Base-by-base conservation (phyloP, 2,329 filamentous ascomycete genomes). In the Colletotrichum magnum region DNA sequence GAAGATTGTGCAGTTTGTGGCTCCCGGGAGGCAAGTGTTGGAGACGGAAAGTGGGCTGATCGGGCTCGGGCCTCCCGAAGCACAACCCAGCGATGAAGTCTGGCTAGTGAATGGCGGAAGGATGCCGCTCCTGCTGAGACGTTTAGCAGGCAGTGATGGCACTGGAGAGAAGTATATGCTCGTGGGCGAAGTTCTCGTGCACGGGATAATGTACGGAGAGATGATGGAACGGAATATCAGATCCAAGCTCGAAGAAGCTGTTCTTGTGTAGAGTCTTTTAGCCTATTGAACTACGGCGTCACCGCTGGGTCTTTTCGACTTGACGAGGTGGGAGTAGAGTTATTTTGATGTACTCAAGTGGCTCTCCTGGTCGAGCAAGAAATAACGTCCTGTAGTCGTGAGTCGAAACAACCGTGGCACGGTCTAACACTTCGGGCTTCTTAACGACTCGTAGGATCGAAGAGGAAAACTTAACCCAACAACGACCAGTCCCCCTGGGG, bases 171-270 rank as follows among this genome's bases (percentile, higher is more conserved):
- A 18, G 2, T 39, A 67, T 13, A 5, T 18, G 6, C 16, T 69
- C n/a, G 48, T 52, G 5, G 50, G 56, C 3, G 67, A 67, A 63
- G 43, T 26, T 5, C 61, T 61, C 6, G 4, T 69, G 7, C 66
- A 69, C 9, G 66, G 62, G 3, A 16, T 61, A 32, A 69, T 69
- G 67, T 47, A 67, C 7, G 56, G 56, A 10, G 62, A 67, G 18
- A 50, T 48, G 28, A 41, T 58, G 18, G 15, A 7, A 5, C 13
- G 50, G 4, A 12, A 41, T 15, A 10, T 64, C 1, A n/a, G 12
- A n/a, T 41, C 10, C 7, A 47, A 24, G 39, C 24, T 62, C 26
- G 32, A 10, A 2, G 32, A 52, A 18, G 36, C 53, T 43, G 6
- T 24, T 4, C 15, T 53, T 6, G 21, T 61, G 16, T 61, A 24